phyloP scores from a whole-genome alignment of 2,329 filamentous ascomycete genomes.

The Cladobotryum mycophilum region DNA sequence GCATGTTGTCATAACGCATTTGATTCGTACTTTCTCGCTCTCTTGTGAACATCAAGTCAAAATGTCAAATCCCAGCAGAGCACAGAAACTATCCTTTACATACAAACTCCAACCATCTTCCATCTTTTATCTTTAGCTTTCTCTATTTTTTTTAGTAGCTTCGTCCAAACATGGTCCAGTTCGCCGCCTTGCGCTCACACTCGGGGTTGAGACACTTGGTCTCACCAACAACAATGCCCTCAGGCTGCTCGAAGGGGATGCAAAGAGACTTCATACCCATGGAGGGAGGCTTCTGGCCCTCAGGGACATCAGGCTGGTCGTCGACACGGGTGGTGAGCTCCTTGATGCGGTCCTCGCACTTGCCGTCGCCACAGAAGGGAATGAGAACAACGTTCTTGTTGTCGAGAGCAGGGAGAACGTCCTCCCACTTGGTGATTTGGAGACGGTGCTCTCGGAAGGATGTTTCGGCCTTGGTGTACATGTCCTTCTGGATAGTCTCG shows the following conservation, averaged over 20 bases:
- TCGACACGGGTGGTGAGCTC: constrained; percentile 76
- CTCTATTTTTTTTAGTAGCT: constrained; percentile 41
- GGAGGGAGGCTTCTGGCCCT: constrained; percentile 47
- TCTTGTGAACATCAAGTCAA: constrained; percentile 4
- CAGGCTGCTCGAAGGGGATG: constrained; percentile 78
- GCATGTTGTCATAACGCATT: constrained; percentile 1
- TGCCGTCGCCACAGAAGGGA: constrained; percentile 73
- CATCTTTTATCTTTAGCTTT: neutral
- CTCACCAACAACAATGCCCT: constrained; percentile 68
- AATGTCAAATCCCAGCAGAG: constrained; percentile 2
- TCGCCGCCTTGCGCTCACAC: constrained; percentile 68
- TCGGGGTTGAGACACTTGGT: constrained; percentile 91
- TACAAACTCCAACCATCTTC: neutral
- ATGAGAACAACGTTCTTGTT: constrained; percentile 89
- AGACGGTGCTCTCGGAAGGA: constrained; percentile 76
- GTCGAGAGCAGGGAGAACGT: constrained; percentile 86
- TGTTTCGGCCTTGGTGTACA: constrained; percentile 69
- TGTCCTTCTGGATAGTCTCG: constrained; percentile 81
- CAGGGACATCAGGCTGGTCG: constrained; percentile 47
- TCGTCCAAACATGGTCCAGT: constrained; percentile 90
- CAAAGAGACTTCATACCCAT: constrained; percentile 66
- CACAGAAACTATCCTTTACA: neutral
- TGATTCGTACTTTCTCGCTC: constrained; percentile 4
- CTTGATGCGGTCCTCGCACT: constrained; percentile 94
- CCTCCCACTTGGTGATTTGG: constrained; percentile 77